Base-by-base conservation (phyloP, 805 yeast species). In the Hanseniaspora pseudoguilliermondii region DNA sequence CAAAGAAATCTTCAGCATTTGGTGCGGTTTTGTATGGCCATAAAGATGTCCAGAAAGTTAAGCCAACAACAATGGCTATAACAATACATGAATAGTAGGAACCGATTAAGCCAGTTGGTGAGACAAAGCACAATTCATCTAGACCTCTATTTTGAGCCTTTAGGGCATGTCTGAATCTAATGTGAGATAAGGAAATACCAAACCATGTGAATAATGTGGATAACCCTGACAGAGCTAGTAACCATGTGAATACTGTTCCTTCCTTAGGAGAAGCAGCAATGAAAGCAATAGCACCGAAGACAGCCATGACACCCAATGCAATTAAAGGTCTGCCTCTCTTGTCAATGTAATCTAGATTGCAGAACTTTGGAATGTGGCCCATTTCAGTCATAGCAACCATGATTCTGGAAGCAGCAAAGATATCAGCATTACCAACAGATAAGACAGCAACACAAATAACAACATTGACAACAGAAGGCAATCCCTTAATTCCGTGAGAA, bases 1-100 rank as follows among this genome's bases (percentile, higher is more conserved):
- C 70, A 61, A 78, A 75, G 64, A 77, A 76, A 25, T 59, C 64
- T 47, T 65, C 63, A 9, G 80, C 83, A 43, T 67, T 65, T 44
- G 72, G 63, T 21, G 61, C 59, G 58, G 80, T 79, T 48, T 80
- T 64, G 49, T 80, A 64, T 56, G 95, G 95, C 75, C 74, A 85
- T 44, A 86, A 70, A 5, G 93, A 89, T 58, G 83, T 75, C 90
- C 90, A 85, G 73, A 85, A 84, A 66, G 84, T 86, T 43, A 86
- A 83, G 49, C 78, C 69, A 47, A 86, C 68, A 52, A 85, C 81
- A 58, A 82, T 66, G 54, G 74, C 57, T 64, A 81, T 77, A 54
- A 86, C 69, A 10, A 68, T 27, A 35, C 77, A 65, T 54, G 90
- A 90, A 61, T 75, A 75, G 59, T 66, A 66, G 2, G 90, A 81